Evolutionary conservation across 208 protist species (phyloP).

Genomic region (Trypanosoma rangeli): DNA sequence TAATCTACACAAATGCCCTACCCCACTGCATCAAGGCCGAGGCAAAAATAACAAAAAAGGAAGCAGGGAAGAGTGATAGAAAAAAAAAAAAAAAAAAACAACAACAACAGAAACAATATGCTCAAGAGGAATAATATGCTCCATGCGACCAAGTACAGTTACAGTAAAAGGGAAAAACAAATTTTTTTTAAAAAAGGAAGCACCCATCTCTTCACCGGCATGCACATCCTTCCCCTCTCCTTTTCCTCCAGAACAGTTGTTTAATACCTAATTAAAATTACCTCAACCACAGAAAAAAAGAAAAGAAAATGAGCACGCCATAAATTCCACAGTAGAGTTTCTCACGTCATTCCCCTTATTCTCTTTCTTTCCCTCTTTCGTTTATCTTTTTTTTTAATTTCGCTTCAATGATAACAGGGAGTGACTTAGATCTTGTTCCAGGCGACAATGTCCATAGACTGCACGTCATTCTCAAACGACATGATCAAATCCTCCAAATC

Average conservation of each 20-base stretch:
- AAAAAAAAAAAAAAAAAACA: conserved; percentile 14
- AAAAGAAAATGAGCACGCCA: not conserved
- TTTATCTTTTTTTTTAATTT: not conserved
- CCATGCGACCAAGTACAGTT: not conserved
- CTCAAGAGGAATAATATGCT: not conserved
- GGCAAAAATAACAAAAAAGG: not conserved
- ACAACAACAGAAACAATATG: not conserved
- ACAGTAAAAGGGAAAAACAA: not conserved
- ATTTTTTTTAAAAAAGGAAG: too few species aligned
- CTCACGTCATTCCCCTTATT: not conserved
- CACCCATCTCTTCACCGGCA: not conserved
- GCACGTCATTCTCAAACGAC: conserved; percentile 93
- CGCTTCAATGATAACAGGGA: not conserved
- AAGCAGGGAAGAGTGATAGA: not conserved
- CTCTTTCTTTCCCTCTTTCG: not conserved
- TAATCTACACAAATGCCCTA: not conserved
- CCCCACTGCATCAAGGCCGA: not conserved
- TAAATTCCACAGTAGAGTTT: not conserved
- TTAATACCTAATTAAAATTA: not conserved
- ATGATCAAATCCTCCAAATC: conserved; percentile 94
- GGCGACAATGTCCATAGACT: conserved; percentile 95
- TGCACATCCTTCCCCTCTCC: not conserved
- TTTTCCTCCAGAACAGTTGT: not conserved
- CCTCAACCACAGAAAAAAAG: conserved; percentile 6
- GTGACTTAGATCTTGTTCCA: conserved; percentile 95